Evolutionary conservation across 1,139 yeast genomes (phyloP).

Genomic region (Saccharomycopsis phalli): DNA sequence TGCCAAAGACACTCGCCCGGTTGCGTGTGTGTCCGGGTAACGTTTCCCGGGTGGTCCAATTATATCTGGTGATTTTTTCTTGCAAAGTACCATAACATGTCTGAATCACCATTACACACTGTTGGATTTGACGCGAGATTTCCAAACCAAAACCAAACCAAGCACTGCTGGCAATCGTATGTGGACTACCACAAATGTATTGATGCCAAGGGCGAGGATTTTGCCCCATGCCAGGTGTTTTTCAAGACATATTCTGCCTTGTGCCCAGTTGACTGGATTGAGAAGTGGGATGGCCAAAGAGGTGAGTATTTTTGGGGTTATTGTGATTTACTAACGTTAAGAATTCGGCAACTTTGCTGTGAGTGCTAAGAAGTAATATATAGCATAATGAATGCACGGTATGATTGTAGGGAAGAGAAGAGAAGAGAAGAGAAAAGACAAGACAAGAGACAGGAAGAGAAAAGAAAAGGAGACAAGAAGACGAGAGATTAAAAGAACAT

Average conservation of each 20-base stretch:
- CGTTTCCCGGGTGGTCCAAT: not conserved
- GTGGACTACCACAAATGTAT: conserved; percentile 97
- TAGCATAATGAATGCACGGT: not conserved
- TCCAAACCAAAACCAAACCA: conserved; percentile 96
- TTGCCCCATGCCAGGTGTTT: conserved; percentile 94
- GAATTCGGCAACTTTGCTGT: conserved; percentile 62
- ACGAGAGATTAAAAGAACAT: too few relatives aligned
- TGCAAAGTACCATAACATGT: conserved; percentile 23
- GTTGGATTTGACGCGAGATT: conserved; percentile 89
- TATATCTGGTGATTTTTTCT: not conserved
- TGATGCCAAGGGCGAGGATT: conserved; percentile 94
- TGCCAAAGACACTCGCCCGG: not conserved
- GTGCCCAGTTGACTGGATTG: conserved; percentile 91
- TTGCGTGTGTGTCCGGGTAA: not conserved
- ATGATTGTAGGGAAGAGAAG: not conserved
- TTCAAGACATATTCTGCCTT: conserved; percentile 83
- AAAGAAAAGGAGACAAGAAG: not conserved
- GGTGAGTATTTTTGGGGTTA: conserved; percentile 7
- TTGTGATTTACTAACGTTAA: conserved; percentile 9
- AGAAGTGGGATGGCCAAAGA: conserved; percentile 95
- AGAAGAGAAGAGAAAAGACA: not conserved
- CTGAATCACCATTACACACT: conserved; percentile 49
- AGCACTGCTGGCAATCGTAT: conserved; percentile 97
- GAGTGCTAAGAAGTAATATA: conserved; percentile 30
- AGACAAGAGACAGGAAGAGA: not conserved